Evolutionary conservation across 805 yeast species (phyloP).

Genomic region (Metschnikowia peoriensis): DNA sequence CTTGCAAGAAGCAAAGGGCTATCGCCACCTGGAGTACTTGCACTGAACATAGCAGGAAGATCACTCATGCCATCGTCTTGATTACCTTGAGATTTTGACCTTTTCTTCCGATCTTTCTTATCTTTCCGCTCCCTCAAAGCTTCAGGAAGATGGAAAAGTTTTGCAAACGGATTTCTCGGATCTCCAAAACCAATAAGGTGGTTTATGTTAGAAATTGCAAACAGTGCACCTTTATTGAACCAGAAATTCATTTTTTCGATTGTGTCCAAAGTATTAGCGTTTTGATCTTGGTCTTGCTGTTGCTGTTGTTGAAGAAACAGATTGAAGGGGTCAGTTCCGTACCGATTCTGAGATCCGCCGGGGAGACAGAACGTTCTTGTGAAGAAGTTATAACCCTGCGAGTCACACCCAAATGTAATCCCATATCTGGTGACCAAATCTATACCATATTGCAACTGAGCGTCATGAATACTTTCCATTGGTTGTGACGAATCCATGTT

Average conservation of each 20-base stretch:
- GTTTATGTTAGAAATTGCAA: constrained; percentile 72
- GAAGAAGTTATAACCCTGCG: constrained; percentile 62
- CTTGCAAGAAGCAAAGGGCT: constrained; percentile 32
- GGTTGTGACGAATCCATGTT: constrained; percentile 8
- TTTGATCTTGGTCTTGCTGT: constrained; percentile 23
- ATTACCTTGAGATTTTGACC: constrained; percentile 24
- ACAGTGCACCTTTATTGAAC: constrained; percentile 72
- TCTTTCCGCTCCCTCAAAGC: constrained; percentile 70
- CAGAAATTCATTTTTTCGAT: constrained; percentile 62
- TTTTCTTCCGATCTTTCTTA: constrained; percentile 64
- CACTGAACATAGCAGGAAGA: neutral
- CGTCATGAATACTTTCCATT: constrained; percentile 33
- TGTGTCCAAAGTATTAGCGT: constrained; percentile 27
- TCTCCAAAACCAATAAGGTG: constrained; percentile 80
- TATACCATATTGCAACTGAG: constrained; percentile 53
- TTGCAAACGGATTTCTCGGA: constrained; percentile 71
- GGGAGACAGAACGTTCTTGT: constrained; percentile 41
- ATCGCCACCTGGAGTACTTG: constrained; percentile 24
- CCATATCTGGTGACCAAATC: constrained; percentile 65
- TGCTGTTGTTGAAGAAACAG: constrained; percentile 28
- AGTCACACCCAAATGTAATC: constrained; percentile 64
- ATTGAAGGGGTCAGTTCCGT: constrained; percentile 20
- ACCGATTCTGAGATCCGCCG: constrained; percentile 28
- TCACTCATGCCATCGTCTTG: constrained; percentile 21
- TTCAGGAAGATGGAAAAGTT: constrained; percentile 67